Percentiles rank a stretch among this genome's conserved stretches.
Conservation (phyloP, 495 filamentous ascomycete species). For the Aspergillus panamensis region DNA sequence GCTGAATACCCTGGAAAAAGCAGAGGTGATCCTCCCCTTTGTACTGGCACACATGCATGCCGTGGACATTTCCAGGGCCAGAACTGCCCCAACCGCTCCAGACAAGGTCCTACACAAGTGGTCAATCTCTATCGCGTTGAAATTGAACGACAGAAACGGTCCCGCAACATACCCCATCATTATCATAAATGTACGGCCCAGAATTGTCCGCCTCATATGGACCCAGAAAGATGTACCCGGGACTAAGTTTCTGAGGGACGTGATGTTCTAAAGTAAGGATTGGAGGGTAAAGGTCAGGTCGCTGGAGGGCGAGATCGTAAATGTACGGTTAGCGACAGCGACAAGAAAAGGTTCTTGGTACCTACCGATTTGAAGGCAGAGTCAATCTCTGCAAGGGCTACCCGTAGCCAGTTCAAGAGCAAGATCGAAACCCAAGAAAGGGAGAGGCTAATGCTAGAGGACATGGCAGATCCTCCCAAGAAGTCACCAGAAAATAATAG, state of each 20-base stretch:
- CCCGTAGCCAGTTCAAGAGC: constrained; percentile 9
- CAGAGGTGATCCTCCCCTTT: constrained; percentile 49
- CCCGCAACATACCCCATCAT: constrained; percentile 35
- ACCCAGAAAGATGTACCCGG: constrained; percentile 44
- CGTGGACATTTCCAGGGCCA: constrained; percentile 40
- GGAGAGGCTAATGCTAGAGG: background rate
- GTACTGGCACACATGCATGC: constrained; percentile 46
- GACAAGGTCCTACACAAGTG: constrained; percentile 36
- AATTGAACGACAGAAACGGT: background rate
- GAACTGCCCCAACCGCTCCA: constrained; percentile 46
- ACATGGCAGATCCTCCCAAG: constrained; percentile 16
- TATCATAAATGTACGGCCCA: constrained; percentile 46
- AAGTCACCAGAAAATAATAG: constrained; percentile 11
- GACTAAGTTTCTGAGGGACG: constrained; percentile 31
- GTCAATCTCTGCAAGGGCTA: constrained; percentile 16
- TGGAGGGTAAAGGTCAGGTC: constrained; percentile 42
- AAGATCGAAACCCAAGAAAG: constrained; percentile 6
- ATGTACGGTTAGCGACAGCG: constrained; percentile 12
- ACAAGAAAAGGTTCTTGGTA: background rate
- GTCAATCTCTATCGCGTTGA: constrained; percentile 14
- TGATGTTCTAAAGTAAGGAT: constrained; percentile 31
- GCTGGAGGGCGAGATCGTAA: constrained; percentile 19
- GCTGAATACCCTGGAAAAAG: constrained; percentile 53
- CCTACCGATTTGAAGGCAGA: constrained; percentile 22
- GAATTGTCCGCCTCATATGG: constrained; percentile 41